These are phyloP conservation scores for Saccharomycopsis hybrid DNA, from an alignment of 1,139 yeast species.

Conservation along the genomic window DNA sequence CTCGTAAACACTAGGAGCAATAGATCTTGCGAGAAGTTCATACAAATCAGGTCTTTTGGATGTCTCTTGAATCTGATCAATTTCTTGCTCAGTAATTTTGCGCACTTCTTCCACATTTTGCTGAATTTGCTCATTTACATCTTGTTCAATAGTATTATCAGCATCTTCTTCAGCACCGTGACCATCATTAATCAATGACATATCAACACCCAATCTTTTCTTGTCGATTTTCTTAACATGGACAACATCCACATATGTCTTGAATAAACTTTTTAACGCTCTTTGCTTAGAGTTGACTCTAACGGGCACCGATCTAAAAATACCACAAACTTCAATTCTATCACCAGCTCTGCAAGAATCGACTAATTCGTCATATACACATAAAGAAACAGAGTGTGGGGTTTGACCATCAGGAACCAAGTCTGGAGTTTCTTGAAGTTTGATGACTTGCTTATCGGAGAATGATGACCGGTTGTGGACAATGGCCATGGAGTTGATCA, in stretches of 20 bases:
- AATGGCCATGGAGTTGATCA: constrained; percentile 79
- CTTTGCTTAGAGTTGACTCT: constrained; percentile 82
- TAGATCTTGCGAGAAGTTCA: constrained; percentile 80
- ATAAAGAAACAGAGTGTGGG: constrained; percentile 89
- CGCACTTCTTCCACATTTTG: constrained; percentile 70
- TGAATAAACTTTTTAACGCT: constrained; percentile 74
- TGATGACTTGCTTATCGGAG: constrained; percentile 91
- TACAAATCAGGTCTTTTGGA: constrained; percentile 73
- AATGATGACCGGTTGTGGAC: constrained; percentile 89
- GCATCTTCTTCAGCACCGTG: not conserved
- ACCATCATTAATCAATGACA: constrained; percentile 45
- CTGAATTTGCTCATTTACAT: constrained; percentile 38
- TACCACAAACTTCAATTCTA: constrained; percentile 90
- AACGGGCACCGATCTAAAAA: constrained; percentile 88
- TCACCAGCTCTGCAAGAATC: constrained; percentile 97
- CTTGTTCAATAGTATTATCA: constrained; percentile 38
- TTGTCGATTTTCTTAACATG: constrained; percentile 84
- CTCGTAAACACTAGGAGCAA: constrained; percentile 94
- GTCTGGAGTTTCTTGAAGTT: constrained; percentile 95
- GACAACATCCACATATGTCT: constrained; percentile 90
- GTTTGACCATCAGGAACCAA: constrained; percentile 99
- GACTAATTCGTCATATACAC: constrained; percentile 93
- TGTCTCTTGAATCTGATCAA: constrained; percentile 52
- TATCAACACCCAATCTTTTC: constrained; percentile 75
- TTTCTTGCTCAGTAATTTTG: constrained; percentile 61